A percentile compares a stretch with the other conserved stretches of the same genome.
Conservation (phyloP, 2,329 filamentous ascomycete species). For the Aspergillus ibericus region DNA sequence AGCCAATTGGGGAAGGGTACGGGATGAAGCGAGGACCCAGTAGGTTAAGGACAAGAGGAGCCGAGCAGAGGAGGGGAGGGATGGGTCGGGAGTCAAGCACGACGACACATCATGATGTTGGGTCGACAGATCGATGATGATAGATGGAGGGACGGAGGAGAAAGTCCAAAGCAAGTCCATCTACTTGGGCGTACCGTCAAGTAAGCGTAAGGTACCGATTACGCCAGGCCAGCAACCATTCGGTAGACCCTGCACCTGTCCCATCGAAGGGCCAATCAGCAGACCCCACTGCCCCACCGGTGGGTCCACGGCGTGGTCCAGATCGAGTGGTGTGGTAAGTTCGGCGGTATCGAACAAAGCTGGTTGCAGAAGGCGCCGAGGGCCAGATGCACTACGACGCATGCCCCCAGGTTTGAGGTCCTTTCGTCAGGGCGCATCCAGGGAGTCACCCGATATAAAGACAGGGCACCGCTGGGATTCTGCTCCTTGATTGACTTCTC, state of each 20-base stretch:
- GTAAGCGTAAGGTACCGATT: not conserved
- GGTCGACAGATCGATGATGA: not conserved
- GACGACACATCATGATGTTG: not conserved
- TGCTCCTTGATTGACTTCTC: not conserved
- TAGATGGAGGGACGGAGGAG: not conserved
- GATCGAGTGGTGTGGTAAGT: not conserved
- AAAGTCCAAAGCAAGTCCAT: not conserved
- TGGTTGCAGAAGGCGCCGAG: not conserved
- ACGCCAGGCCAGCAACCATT: not conserved
- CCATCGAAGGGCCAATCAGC: not conserved
- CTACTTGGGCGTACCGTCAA: not conserved
- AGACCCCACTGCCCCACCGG: not conserved
- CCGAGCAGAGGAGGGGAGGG: not conserved
- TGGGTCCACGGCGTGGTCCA: not conserved
- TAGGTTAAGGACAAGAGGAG: not conserved
- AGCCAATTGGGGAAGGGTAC: not conserved
- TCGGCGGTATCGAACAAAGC: not conserved
- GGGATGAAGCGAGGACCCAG: not conserved
- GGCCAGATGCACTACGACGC: not conserved
- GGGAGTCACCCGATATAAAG: too few relatives aligned
- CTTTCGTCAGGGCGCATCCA: too few relatives aligned
- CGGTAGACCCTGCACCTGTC: constrained; percentile 2
- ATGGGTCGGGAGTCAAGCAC: not conserved
- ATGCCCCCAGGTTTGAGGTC: not conserved
- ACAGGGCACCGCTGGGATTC: not conserved